Evolutionary conservation across 805 yeast genomes (phyloP).

Genomic region (Candida silvatica): DNA sequence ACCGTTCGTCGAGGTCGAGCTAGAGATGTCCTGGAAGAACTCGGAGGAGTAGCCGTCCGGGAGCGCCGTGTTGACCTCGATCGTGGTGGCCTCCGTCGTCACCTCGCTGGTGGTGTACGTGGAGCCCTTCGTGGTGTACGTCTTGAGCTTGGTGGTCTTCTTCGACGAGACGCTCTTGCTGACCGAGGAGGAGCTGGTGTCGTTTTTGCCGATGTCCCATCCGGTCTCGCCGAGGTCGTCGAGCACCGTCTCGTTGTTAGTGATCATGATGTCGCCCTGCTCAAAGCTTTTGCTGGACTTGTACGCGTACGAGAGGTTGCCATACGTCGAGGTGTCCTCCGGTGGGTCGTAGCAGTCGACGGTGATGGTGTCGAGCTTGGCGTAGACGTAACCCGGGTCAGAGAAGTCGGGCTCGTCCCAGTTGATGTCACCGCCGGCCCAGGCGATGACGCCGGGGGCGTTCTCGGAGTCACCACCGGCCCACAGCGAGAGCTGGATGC

Average conservation of each 20-base stretch:
- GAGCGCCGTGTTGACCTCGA: not conserved
- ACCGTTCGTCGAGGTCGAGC: constrained; percentile 1
- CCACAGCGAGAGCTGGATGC: constrained; percentile 70
- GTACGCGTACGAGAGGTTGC: constrained; percentile 44
- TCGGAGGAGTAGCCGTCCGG: constrained; percentile 2
- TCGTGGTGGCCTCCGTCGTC: not conserved
- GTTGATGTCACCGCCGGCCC: constrained; percentile 85
- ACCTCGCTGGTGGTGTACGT: not conserved
- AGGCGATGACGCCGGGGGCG: constrained; percentile 58
- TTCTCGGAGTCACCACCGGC: constrained; percentile 58
- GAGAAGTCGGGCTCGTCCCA: constrained; percentile 74
- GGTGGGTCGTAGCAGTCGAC: constrained; percentile 75
- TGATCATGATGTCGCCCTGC: constrained; percentile 46
- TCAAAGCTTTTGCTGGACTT: constrained; percentile 35
- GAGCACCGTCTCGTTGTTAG: constrained; percentile 53
- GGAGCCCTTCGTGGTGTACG: not conserved
- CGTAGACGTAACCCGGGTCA: constrained; percentile 76
- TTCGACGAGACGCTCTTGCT: not conserved
- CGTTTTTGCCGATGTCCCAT: constrained; percentile 39
- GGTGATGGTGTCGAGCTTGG: constrained; percentile 48
- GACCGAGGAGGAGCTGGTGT: constrained; percentile 4
- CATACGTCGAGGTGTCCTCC: constrained; percentile 32
- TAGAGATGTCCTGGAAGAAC: constrained; percentile 2
- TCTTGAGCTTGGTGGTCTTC: not conserved
- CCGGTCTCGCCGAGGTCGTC: constrained; percentile 62